Evolutionary conservation across 306 rosid species (phyloP), one percentile per base, ranked within the genome.

Genomic region (Arachis hypogaea): DNA sequence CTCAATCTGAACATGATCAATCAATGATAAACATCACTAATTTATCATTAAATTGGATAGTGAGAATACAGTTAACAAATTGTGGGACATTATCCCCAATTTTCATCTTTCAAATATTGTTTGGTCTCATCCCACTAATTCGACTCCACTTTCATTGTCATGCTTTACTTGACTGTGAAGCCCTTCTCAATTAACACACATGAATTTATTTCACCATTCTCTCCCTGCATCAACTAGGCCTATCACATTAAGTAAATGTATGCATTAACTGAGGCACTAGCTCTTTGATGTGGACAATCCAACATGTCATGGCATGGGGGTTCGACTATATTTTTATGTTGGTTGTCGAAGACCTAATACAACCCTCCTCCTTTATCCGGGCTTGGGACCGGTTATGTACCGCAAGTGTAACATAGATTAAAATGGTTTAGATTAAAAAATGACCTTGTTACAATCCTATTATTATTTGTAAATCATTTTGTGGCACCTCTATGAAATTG

Each of bases 11-110:
- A 22, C 28, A 22, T 22, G 28, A 22, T 22, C 28, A 22, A 52
- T 66, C 14, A 16, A 59, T 56, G 59, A 52, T 59, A 66, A 74
- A 47, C 18, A 52, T 61, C 45, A 9, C 10, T 59, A 33, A 50
- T 38, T 63, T 74, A 9, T 45, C 59, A 55, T 40, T 75, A 45
- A 44, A 65, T 46, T 50, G 18, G 12, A 57, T 46, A 5, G 52
- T 43, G 67, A 70, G 43, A 78, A 54, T 54, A 54, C 40, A 59
- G 43, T 59, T 58, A 22, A 22, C 28, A 22, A 22, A 41, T 63
- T 61, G 12, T 69, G 16, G 45, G 63, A 63, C 36, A 40, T 68
- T 46, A 30, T 52, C 59, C 16, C 59, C 9, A 43, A 18, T 52
- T 69, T 42, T 68, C 11, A 42, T 77, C 41, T 69, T 0, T 50